These are phyloP conservation scores for Citrus medica DNA, from an alignment of 345 rosid genomes.

Conservation along the genomic window DNA sequence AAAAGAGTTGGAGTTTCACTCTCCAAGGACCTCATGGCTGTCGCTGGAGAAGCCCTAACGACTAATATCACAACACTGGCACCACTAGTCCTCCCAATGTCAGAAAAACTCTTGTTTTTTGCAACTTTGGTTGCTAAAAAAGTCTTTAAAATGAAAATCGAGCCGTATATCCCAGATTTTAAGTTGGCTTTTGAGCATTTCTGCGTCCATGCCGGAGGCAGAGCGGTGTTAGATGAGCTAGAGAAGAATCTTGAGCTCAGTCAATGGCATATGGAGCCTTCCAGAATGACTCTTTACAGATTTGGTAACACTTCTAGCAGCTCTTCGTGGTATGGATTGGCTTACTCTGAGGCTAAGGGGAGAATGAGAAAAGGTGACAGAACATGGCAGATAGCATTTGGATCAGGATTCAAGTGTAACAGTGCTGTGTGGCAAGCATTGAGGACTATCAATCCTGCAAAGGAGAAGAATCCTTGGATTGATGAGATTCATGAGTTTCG, in stretches of 20 bases:
- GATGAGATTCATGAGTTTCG: slow-evolving; percentile 80
- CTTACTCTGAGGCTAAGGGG: slow-evolving; percentile 84
- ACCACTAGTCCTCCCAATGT: slow-evolving; percentile 84
- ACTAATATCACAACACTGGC: slow-evolving; percentile 88
- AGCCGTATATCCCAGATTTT: slow-evolving; percentile 81
- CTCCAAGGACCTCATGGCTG: slow-evolving; percentile 89
- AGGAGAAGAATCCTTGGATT: slow-evolving; percentile 82
- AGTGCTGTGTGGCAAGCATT: slow-evolving; percentile 89
- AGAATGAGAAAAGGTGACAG: slow-evolving; percentile 79
- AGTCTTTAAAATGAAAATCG: slow-evolving; percentile 60
- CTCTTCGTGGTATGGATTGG: slow-evolving; percentile 84
- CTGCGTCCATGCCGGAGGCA: slow-evolving; percentile 85
- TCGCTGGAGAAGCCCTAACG: slow-evolving; percentile 91
- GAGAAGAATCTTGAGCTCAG: slow-evolving; percentile 77
- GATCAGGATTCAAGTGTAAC: slow-evolving; percentile 95
- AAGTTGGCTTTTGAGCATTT: slow-evolving; percentile 89
- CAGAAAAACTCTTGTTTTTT: slow-evolving; percentile 80
- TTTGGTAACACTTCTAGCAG: slow-evolving; percentile 95
- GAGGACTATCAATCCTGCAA: slow-evolving; percentile 58
- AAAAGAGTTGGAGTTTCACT: slow-evolving; percentile 66
- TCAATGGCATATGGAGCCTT: slow-evolving; percentile 93
- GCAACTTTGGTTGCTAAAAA: slow-evolving; percentile 66
- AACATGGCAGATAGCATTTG: slow-evolving; percentile 93
- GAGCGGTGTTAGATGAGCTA: slow-evolving; percentile 84
- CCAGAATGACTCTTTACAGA: slow-evolving; percentile 82